Conservation (phyloP, 345 rosid genomes). For the Hypericum perforatum region DNA sequence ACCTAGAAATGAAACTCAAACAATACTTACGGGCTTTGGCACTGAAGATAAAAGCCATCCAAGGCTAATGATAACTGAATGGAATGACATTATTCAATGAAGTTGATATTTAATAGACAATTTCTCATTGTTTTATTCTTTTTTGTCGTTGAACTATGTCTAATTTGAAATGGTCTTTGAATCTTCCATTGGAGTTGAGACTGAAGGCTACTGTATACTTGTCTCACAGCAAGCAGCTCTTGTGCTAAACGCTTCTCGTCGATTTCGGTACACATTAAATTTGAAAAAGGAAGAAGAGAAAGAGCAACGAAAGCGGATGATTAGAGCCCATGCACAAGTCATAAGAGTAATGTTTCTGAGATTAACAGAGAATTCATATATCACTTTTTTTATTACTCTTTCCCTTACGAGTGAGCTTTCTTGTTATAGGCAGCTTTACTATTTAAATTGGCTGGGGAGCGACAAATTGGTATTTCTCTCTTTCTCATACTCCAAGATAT, state of each 20-base stretch:
- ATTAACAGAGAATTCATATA: neutral
- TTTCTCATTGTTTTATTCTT: too few species aligned
- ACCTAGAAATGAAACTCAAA: too few species aligned
- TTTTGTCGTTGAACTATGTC: too few species aligned
- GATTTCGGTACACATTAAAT: conserved; percentile 95
- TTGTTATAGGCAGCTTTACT: conserved; percentile 78
- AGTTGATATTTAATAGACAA: too few species aligned
- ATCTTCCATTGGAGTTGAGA: too few species aligned
- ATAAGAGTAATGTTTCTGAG: conserved; percentile 46
- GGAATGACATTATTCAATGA: too few species aligned
- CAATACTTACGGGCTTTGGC: too few species aligned
- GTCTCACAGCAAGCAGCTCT: conserved; percentile 78
- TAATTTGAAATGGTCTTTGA: too few species aligned
- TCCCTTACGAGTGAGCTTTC: conserved; percentile 8
- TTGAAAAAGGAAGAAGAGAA: conserved; percentile 72
- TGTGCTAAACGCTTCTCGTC: conserved; percentile 88
- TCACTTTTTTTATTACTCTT: neutral
- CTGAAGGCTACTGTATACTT: neutral
- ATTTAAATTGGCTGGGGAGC: conserved; percentile 82
- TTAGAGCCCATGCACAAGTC: conserved; percentile 96
- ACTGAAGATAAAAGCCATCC: too few species aligned
- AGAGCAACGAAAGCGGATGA: conserved; percentile 63
- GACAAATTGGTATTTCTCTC: conserved; percentile 37
- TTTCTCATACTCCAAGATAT: neutral
- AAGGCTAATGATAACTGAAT: too few species aligned